Evolutionary conservation across 2,329 filamentous ascomycete genomes (phyloP).

Genomic region (Fusarium globosum): DNA sequence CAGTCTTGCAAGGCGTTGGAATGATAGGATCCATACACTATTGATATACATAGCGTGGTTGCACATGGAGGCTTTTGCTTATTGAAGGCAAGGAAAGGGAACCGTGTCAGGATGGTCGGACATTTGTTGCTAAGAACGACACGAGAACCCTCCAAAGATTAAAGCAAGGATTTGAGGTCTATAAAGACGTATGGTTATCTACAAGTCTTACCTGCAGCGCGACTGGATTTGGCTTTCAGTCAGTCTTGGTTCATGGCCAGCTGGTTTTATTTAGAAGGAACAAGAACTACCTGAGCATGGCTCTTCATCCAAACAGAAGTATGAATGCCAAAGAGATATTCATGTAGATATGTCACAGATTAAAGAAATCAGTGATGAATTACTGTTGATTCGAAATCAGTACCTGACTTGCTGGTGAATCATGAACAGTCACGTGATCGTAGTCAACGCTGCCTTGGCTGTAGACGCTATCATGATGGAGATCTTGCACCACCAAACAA

Average conservation of each 20-base stretch:
- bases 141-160: background rate
- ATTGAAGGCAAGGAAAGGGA: background rate
- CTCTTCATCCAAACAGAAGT: background rate
- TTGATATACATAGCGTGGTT: constrained; percentile 32
- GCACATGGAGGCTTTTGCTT: constrained; percentile 15
- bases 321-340: background rate
- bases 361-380: background rate
- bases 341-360: background rate
- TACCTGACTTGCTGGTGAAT: background rate
- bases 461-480: constrained; percentile 36
- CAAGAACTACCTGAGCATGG: background rate
- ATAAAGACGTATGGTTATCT: background rate
- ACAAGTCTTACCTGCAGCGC: background rate
- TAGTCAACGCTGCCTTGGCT: background rate
- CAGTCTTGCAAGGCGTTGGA: constrained; percentile 40
- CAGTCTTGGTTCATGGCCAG: background rate
- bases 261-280: background rate
- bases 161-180: background rate
- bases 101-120: background rate
- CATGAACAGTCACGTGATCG: constrained; percentile 29
- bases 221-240: background rate
- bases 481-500: constrained; percentile 30
- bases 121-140: background rate
- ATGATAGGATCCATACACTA: constrained; percentile 17
- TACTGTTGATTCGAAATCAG: background rate